Conservation (phyloP, 768 basidiomycete species). For the Sarcodon sp. region DNA sequence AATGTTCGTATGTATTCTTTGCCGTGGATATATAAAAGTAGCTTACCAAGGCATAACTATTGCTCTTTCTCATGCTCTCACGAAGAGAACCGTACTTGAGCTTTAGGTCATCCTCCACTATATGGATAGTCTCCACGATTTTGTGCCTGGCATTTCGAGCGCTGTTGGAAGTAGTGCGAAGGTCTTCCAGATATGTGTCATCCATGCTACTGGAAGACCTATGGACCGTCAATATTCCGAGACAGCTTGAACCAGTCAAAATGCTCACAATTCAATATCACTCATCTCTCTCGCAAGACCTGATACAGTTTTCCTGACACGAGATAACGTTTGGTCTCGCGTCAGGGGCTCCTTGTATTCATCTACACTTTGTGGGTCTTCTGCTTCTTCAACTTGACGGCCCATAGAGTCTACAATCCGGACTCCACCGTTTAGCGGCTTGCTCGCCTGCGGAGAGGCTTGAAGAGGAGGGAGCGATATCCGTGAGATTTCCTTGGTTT, state of each 20-base stretch:
- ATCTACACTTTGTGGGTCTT: constrained; percentile 10
- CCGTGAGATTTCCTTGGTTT: not conserved
- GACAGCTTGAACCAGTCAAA: not conserved
- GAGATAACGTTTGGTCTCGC: constrained; percentile 40
- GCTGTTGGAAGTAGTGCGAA: constrained; percentile 38
- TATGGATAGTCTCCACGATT: constrained; percentile 27
- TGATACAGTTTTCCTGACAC: constrained; percentile 43
- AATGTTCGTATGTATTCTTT: no score
- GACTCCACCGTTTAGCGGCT: constrained; percentile 21
- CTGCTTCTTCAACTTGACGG: constrained; percentile 31
- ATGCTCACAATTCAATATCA: constrained; percentile 31
- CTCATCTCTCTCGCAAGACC: constrained; percentile 43
- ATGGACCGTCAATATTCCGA: not conserved
- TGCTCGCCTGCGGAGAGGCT: constrained; percentile 1
- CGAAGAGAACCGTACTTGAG: constrained; percentile 20
- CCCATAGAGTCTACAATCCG: constrained; percentile 65
- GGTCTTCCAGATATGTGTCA: constrained; percentile 30
- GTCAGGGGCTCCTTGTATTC: constrained; percentile 12
- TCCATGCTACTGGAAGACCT: constrained; percentile 31
- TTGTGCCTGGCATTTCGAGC: constrained; percentile 37
- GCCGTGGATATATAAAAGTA: no score
- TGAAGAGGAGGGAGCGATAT: not conserved
- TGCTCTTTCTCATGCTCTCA: constrained; percentile 22
- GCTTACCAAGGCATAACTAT: constrained; percentile 22
- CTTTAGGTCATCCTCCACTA: constrained; percentile 23